These are phyloP conservation scores for Leptographium wingfieldii DNA, from an alignment of 2,329 filamentous ascomycete genomes.

Conservation along the genomic window DNA sequence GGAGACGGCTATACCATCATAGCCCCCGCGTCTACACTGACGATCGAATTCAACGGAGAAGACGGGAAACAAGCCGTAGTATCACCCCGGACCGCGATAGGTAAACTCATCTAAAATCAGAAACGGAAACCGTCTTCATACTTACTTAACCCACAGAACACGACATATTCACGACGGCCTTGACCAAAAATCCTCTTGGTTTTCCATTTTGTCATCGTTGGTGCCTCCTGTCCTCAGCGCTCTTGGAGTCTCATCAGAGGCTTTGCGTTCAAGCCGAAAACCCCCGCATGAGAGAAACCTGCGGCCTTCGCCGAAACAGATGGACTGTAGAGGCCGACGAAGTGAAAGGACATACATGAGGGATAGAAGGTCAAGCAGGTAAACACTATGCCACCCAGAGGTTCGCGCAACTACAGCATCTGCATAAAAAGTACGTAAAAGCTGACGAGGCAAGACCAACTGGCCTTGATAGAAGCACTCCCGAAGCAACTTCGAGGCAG, in stretches of 20 bases:
- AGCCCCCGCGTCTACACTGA: too few species aligned
- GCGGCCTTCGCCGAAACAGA: background rate
- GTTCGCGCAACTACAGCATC: background rate
- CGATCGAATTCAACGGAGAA: background rate
- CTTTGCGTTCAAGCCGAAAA: background rate
- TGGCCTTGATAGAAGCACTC: background rate
- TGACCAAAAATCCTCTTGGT: background rate
- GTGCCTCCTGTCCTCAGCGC: background rate
- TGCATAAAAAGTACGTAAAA: background rate
- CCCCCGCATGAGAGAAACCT: background rate
- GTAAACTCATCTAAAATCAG: background rate
- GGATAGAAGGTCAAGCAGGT: background rate
- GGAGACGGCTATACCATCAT: background rate
- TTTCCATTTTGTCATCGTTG: background rate
- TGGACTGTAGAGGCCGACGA: background rate
- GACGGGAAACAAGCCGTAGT: slow-evolving; percentile 3
- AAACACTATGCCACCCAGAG: background rate
- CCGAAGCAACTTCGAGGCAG: background rate
- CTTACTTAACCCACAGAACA: background rate
- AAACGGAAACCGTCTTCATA: background rate
- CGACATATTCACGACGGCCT: background rate
- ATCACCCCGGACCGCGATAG: background rate
- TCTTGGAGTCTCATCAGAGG: background rate
- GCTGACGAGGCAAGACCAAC: background rate
- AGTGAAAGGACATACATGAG: background rate